Conservation (phyloP, 2,329 filamentous ascomycete species). For the Plenodomus biglobosus region DNA sequence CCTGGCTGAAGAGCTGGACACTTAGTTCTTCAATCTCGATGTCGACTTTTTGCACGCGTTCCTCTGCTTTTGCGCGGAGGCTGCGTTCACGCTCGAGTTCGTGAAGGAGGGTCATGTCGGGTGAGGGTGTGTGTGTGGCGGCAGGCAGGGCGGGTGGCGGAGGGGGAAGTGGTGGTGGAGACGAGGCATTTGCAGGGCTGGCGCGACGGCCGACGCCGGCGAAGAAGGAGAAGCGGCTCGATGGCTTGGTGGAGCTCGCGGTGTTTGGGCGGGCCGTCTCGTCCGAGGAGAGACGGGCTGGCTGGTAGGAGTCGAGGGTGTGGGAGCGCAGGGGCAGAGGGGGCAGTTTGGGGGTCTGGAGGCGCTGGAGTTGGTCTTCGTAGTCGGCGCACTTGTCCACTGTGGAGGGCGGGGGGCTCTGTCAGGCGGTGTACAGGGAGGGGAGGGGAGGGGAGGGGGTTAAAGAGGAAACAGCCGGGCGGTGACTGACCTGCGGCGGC, state of each 20-base stretch:
- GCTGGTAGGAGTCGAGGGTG: conserved; percentile 21
- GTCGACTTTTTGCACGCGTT: conserved; percentile 65
- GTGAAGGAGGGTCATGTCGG: conserved; percentile 57
- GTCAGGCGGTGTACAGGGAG: not conserved
- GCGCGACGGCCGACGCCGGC: conserved; percentile 45
- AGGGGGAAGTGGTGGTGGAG: conserved; percentile 37
- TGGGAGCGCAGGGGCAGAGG: conserved; percentile 22
- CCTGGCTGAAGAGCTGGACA: conserved; percentile 74
- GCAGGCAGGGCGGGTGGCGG: conserved; percentile 5
- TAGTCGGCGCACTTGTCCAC: conserved; percentile 69
- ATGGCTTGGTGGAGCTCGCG: conserved; percentile 30
- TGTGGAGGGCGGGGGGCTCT: conserved; percentile 22
- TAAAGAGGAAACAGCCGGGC: not conserved
- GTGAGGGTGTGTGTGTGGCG: conserved; percentile 7
- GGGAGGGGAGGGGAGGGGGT: no score
- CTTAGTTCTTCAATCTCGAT: conserved; percentile 78
- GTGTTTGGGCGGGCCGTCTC: conserved; percentile 34
- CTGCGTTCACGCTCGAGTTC: conserved; percentile 67
- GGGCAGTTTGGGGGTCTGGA: conserved; percentile 39
- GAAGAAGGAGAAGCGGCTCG: conserved; percentile 49
- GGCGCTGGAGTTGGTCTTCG: conserved; percentile 70
- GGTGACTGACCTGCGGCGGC: conserved; percentile 58
- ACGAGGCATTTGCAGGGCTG: conserved; percentile 32
- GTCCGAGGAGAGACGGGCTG: conserved; percentile 19
- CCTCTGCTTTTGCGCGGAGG: conserved; percentile 69